Evolutionary conservation across 1,284 basidiomycete species (phyloP).

Genomic region (Vanrija sp.): DNA sequence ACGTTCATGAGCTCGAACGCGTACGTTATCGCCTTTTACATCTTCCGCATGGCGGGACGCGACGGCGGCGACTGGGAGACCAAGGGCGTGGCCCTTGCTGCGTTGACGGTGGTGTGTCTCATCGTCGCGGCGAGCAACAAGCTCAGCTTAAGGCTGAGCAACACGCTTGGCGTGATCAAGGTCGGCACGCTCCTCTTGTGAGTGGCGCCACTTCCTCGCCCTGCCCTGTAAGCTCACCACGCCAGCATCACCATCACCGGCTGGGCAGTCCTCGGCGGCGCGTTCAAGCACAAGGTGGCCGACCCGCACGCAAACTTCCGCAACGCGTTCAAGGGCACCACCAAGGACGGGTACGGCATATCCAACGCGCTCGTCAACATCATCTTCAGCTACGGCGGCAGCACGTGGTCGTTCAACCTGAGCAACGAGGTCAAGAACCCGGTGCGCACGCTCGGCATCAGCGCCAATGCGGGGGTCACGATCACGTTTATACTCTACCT

Average conservation of each 20-base stretch:
- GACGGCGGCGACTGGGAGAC: constrained; percentile 17
- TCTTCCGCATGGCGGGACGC: constrained; percentile 20
- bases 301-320: constrained; percentile 55
- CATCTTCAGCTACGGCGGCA: constrained; percentile 43
- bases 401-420: constrained; percentile 52
- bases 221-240: too few species aligned
- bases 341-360: constrained; percentile 50
- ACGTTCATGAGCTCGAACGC: constrained; percentile 24
- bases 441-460: constrained; percentile 30
- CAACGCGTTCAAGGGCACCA: constrained; percentile 53
- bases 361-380: constrained; percentile 38
- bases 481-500: constrained; percentile 36
- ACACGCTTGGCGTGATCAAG: constrained; percentile 1
- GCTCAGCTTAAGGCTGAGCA: neutral
- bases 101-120: neutral
- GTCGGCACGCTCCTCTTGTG: constrained; percentile 8
- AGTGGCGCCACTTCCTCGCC: too few species aligned
- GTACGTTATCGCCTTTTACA: constrained; percentile 22
- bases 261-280: constrained; percentile 53
- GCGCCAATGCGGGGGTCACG: constrained; percentile 24
- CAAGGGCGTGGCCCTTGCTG: constrained; percentile 7
- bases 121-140: neutral
- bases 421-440: constrained; percentile 51
- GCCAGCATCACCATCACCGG: constrained; percentile 53
- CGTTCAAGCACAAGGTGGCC: constrained; percentile 39